phyloP scores from a whole-genome alignment of 495 filamentous ascomycete species.

The Pyrenopolyporus hunteri region DNA sequence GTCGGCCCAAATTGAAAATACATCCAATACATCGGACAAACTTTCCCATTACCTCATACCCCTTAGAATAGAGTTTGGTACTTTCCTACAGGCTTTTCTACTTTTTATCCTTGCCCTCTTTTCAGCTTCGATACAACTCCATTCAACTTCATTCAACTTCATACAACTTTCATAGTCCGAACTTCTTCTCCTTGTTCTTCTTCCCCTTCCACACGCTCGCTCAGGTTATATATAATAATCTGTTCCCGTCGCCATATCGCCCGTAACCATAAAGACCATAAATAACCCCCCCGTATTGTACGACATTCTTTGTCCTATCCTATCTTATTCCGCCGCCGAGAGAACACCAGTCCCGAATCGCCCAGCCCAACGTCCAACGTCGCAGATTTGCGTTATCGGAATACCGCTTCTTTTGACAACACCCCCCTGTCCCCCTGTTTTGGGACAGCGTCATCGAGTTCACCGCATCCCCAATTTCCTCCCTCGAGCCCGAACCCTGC shows the following conservation, averaged over 20 bases:
- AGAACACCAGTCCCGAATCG: neutral
- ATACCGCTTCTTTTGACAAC: conserved; percentile 9
- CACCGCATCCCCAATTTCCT: conserved; percentile 28
- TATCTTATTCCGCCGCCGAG: neutral
- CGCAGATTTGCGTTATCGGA: conserved; percentile 13
- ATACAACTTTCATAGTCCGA: too few species aligned
- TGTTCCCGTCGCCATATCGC: too few species aligned
- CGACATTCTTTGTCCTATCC: conserved; percentile 2
- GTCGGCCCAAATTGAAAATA: conserved; percentile 11
- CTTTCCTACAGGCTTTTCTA: neutral
- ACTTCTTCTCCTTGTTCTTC: too few species aligned
- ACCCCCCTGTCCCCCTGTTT: neutral
- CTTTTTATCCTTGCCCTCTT: neutral
- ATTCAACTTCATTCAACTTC: too few species aligned
- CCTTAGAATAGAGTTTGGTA: conserved; percentile 28
- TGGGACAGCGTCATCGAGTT: conserved; percentile 26
- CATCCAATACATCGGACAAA: too few species aligned
- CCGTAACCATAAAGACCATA: too few species aligned
- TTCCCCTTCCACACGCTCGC: too few species aligned
- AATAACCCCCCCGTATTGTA: too few species aligned
- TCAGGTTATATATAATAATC: too few species aligned
- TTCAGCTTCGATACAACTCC: neutral
- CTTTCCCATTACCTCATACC: conserved; percentile 27
- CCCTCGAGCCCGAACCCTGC: conserved; percentile 13
- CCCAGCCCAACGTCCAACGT: too few species aligned